These are phyloP conservation scores for Chromosphaera perkinsii DNA, from an alignment of 208 protist species.

Conservation along the genomic window DNA sequence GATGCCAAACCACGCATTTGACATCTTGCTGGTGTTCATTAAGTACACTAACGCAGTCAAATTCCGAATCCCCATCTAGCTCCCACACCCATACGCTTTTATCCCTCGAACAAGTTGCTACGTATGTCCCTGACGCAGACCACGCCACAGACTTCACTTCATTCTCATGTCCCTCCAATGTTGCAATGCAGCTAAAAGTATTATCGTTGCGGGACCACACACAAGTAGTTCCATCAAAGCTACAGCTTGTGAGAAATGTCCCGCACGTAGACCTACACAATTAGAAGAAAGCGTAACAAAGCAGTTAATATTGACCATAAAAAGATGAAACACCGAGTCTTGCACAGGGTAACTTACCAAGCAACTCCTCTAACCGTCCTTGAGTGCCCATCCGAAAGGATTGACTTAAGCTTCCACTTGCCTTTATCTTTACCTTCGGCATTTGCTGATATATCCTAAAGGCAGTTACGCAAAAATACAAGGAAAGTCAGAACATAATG, in stretches of 20 bases:
- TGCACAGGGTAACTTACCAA: too few species aligned
- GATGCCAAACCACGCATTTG: slow-evolving; percentile 55
- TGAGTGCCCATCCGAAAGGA: slow-evolving; percentile 2
- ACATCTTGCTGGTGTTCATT: slow-evolving; percentile 61
- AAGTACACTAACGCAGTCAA: slow-evolving; percentile 53
- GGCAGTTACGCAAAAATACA: too few species aligned
- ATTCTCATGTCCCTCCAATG: slow-evolving; percentile 65
- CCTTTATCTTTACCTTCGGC: neutral
- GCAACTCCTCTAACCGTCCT: neutral
- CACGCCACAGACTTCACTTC: slow-evolving; percentile 64
- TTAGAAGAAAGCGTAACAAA: too few species aligned
- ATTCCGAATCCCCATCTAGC: slow-evolving; percentile 50
- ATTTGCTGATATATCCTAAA: neutral
- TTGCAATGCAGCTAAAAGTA: slow-evolving; percentile 49
- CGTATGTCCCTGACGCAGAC: slow-evolving; percentile 38
- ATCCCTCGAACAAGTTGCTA: slow-evolving; percentile 65
- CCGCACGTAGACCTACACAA: slow-evolving; percentile 40
- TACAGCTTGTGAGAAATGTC: slow-evolving; percentile 37
- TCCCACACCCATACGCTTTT: slow-evolving; percentile 66
- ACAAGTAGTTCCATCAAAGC: slow-evolving; percentile 56
- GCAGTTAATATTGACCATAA: too few species aligned
- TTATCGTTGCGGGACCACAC: slow-evolving; percentile 43
- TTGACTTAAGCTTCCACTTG: neutral
- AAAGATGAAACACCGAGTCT: too few species aligned
- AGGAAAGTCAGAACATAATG: too few species aligned